Base-by-base conservation (phyloP, 495 filamentous ascomycete species). In the Penicillium maclennaniae region DNA sequence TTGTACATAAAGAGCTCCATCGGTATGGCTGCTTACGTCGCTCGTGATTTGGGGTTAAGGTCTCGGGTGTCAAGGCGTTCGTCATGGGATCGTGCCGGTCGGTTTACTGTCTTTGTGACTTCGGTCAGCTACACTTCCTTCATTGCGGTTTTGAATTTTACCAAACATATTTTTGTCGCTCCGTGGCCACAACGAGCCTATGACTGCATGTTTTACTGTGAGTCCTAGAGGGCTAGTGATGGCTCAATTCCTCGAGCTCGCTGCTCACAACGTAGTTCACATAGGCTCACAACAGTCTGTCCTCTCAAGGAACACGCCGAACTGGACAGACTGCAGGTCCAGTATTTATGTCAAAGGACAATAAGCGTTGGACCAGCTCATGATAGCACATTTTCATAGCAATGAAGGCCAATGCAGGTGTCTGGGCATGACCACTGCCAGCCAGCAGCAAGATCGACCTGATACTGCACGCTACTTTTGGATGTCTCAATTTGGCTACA, bases 101-200 rank as follows among this genome's bases (percentile, higher is more conserved):
- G n/a, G 19, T 19, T 37, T 21, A 9, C 12, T 51, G 25, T 47
- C 45, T 49, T 38, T 19, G 31, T 34, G 31, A 12, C 31, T 12
- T 42, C 28, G 43, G 41, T 41, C 56, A 51, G 38, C 40, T 40
- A 31, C 28, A 45, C 12, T 51, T 40, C 27, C 43, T 47, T 52
- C 52, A 55, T 44, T 23, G 47, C 53, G 5, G 56, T 36, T 14
- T 45, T 45, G 34, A 42, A 21, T 45, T 47, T 31, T 59, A 47
- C 23, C 31, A 31, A 36, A 25, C 39, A 43, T 45, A 56, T 51
- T 25, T 17, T 56, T 56, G 44, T 31, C 23, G 12, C 23, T 31
- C 15, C 12, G 25, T 14, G 25, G 36, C 49, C 44, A 34, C 12
- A 42, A 44, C n/a, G 23, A 21, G 26, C 14, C 19, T 23, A 28